Evolutionary conservation across 768 basidiomycete genomes (phyloP).

Genomic region (Tricholoma bakamatsutake): DNA sequence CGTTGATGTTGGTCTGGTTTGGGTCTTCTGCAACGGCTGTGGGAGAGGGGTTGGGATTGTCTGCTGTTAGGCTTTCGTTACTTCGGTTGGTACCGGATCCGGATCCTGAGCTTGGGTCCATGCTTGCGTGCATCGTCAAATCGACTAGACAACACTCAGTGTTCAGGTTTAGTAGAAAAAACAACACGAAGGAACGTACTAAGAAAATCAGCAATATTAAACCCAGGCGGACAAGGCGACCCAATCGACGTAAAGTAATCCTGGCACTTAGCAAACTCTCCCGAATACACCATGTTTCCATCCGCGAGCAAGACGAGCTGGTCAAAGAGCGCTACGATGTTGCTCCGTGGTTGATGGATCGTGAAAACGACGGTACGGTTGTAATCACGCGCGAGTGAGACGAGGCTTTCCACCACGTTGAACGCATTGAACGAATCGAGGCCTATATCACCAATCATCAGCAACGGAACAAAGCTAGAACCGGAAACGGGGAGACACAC

Average conservation of each 20-base stretch:
- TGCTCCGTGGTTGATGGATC: conserved; percentile 96
- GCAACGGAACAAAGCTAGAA: no score
- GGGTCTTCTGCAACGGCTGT: conserved; percentile 24
- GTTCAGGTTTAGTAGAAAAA: neutral
- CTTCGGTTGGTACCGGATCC: conserved; percentile 13
- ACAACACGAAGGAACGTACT: conserved; percentile 54
- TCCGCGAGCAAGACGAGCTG: conserved; percentile 80
- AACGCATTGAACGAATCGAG: conserved; percentile 93
- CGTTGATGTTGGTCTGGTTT: conserved; percentile 41
- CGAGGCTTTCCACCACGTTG: conserved; percentile 89
- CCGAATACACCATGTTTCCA: conserved; percentile 83
- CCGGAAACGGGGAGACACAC: no score
- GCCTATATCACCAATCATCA: conserved; percentile 37
- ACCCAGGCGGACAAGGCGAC: conserved; percentile 83
- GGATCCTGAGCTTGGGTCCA: conserved; percentile 29
- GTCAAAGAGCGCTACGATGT: conserved; percentile 95
- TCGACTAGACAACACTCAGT: conserved; percentile 56
- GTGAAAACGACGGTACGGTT: conserved; percentile 96
- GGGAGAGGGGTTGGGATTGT: conserved; percentile 5
- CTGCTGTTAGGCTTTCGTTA: conserved; percentile 22
- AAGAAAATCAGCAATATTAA: conserved; percentile 95
- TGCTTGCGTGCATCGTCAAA: conserved; percentile 56
- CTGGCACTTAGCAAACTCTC: conserved; percentile 68
- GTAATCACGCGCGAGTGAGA: conserved; percentile 79
- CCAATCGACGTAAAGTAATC: conserved; percentile 78